These are phyloP conservation scores for Prunus armeniaca DNA, from an alignment of 306 rosid species.

Conservation along the genomic window DNA sequence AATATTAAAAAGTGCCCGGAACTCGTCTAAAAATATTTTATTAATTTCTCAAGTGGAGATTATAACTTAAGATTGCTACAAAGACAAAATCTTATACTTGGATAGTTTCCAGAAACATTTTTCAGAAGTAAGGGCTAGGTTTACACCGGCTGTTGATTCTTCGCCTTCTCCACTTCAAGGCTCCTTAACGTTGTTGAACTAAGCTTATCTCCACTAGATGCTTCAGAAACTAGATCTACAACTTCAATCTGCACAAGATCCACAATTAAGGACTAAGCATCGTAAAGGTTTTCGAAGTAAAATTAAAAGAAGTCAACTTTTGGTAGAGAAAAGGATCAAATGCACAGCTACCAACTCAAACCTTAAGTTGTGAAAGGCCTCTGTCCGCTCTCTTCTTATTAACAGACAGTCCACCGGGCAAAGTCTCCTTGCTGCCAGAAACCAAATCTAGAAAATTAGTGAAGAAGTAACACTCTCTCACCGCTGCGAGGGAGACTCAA, in stretches of 20 bases:
- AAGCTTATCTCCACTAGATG: conserved; percentile 59
- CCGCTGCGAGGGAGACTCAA: too few relatives aligned
- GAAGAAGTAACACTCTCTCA: conserved; percentile 3
- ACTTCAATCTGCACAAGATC: conserved; percentile 82
- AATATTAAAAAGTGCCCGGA: not conserved
- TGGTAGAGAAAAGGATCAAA: not conserved
- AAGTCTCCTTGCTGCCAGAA: conserved; percentile 80
- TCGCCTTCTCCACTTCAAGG: conserved; percentile 68
- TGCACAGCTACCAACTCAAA: conserved; percentile 20
- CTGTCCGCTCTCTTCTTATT: conserved; percentile 79
- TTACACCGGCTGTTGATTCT: conserved; percentile 23
- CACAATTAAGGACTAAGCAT: conserved; percentile 7
- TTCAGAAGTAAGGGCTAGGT: not conserved
- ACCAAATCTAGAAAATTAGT: conserved; percentile 26
- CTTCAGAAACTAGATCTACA: conserved; percentile 71
- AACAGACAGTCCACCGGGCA: conserved; percentile 87
- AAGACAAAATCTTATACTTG: not conserved
- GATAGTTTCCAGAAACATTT: conserved; percentile 4
- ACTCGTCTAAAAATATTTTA: too few relatives aligned
- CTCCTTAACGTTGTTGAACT: conserved; percentile 73
- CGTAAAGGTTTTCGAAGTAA: not conserved
- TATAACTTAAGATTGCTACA: not conserved
- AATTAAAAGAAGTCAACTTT: not conserved
- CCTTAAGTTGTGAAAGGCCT: conserved; percentile 82
- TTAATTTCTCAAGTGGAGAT: not conserved